Conservation (phyloP, 2,329 filamentous ascomycete species). For the Neopestalotiopsis clavispora region DNA sequence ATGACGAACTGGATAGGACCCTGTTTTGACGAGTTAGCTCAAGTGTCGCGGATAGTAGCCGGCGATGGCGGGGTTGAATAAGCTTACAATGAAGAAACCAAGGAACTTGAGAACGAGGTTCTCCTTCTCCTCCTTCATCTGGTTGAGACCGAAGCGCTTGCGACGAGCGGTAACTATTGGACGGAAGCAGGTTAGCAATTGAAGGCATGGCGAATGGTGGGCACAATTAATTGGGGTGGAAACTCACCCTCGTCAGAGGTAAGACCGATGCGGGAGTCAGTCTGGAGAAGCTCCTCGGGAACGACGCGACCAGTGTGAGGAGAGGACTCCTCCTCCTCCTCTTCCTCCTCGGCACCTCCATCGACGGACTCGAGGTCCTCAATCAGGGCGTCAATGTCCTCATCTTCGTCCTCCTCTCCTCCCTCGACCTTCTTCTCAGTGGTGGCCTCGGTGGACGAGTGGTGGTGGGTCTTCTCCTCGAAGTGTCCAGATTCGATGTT, state of each 20-base stretch:
- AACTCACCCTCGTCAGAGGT: constrained; percentile 69
- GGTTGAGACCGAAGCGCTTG: constrained; percentile 79
- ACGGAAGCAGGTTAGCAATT: constrained; percentile 20
- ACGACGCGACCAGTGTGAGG: constrained; percentile 59
- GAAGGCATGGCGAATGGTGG: not conserved
- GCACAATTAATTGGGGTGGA: constrained; percentile 39
- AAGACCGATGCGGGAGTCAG: constrained; percentile 74
- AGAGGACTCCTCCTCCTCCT: constrained; percentile 61
- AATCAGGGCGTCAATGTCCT: constrained; percentile 86
- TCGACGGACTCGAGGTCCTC: constrained; percentile 86
- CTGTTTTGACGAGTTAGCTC: not conserved
- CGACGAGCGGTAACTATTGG: constrained; percentile 37
- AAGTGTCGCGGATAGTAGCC: not conserved
- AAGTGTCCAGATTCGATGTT: constrained; percentile 69
- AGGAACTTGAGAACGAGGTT: constrained; percentile 65
- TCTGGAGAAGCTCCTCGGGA: constrained; percentile 77
- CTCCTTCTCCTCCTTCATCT: constrained; percentile 91
- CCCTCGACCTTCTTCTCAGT: constrained; percentile 47
- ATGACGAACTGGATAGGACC: constrained; percentile 94
- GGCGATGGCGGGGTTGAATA: not conserved
- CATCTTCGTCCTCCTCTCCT: constrained; percentile 75
- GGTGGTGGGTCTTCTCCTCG: constrained; percentile 61
- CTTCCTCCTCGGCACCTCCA: constrained; percentile 70
- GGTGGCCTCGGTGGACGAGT: constrained; percentile 37
- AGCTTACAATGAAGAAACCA: constrained; percentile 20